Base-by-base conservation (phyloP, 2,329 filamentous ascomycete genomes). In the Calonectria pseudoreteaudii region DNA sequence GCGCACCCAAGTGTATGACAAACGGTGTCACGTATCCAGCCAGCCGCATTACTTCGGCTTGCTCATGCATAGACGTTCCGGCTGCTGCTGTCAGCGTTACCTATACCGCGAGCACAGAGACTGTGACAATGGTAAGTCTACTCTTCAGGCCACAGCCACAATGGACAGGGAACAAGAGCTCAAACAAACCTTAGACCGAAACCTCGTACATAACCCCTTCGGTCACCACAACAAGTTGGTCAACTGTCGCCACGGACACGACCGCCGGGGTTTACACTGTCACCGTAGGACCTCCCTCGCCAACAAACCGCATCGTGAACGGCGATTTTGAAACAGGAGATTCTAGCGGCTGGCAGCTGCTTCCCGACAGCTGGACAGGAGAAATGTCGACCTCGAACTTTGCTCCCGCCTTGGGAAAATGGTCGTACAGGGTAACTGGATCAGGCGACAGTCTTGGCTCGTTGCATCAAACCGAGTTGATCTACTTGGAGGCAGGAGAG, bases 21-120 rank as follows among this genome's bases (percentile, higher is more conserved):
- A 79, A 78, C 10, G 76, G 77, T 6, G 77, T 75, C 28, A 74
- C 72, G 3, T 80, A 79, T 28, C 74, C 78, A 65, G 75, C 76
- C 11, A 76, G 76, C n/a, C 78, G 78, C 5, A 78, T 80, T 62
- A 78, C 78, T 13, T 79, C 77, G 18, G 79, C 76, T 18, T 80
- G 79, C 31, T 73, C 75, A 13, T 80, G 79, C 66, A 80, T 80
- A 34, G 72, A 75, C 23, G 78, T 80, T 1, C 76, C 79, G 0
- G 76, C 75, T 23, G 26, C 60, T 23, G 80, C 78, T 3, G 23
- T 80, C 30, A 79, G 72, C 38, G 34, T 66, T 34, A 77, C 77
- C 1, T 56, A 74, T 26, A 74, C 20, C 10, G 70, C 44, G 14
- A 64, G 66, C 49, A 75, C 56, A 4, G 67, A 70, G 56, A 73